Base-by-base conservation (phyloP, 345 rosid genomes). In the Rhizophora mangle region DNA sequence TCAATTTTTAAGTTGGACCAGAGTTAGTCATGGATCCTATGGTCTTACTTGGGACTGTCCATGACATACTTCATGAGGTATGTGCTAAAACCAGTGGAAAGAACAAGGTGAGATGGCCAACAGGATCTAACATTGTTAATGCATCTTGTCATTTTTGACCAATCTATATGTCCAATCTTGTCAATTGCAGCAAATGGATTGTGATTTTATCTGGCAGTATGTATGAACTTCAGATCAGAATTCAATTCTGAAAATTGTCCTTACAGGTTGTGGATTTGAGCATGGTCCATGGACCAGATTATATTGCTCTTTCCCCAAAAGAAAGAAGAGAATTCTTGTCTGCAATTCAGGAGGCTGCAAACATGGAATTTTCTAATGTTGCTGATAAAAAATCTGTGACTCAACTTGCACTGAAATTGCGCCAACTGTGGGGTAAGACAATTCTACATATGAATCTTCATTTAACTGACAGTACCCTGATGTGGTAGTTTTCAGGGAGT, bases 341-440 rank as follows among this genome's bases (percentile, higher is more conserved):
- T 82, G 96, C 96, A 22, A 68, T 86, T 78, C 92, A 94, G 69
- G 89, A 89, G 78, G 87, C 88, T 79, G 80, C 76, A 60, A 88
- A 84, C 74, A 81, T 82, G 85, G 93, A 84, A 60, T 85, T 85
- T 71, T 82, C 89, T 29, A 85, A 81, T 72, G 85, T 85, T 47
- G 80, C 83, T 0, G 96, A 94, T 64, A 78, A 83, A 79, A 88
- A 88, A 83, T 80, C 88, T 5, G 73, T 87, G 64, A 79, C 81
- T 78, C 95, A 89, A 68, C 79, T 94, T 72, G 83, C 90, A 53
- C 76, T 86, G 84, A 87, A 85, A 72, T 70, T 94, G 82, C 86
- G 73, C 51, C 92, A 86, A 76, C 72, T 84, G 30, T 88, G 96
- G 97, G 96, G 97, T 93, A 87, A 81, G 82, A 26, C 71, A 74